A percentile compares a stretch with the other conserved stretches of the same genome.
phyloP scores from a whole-genome alignment of 352 stramenopile species.

The Phytopythium litorale region DNA sequence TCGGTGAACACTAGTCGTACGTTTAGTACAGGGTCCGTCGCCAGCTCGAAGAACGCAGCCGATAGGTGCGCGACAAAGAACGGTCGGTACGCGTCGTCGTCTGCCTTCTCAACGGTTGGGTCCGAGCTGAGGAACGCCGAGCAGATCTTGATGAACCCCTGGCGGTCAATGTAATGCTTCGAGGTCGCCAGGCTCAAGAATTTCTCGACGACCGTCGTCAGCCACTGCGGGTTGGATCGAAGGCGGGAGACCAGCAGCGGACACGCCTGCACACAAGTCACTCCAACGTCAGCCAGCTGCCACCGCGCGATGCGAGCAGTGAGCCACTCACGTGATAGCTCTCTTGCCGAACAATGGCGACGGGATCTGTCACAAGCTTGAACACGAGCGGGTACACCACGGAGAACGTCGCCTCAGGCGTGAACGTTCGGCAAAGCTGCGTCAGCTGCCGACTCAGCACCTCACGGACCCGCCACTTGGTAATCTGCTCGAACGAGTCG shows the following conservation, averaged over 20 bases:
- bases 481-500: slow-evolving; percentile 57
- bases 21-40: slow-evolving; percentile 64
- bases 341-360: slow-evolving; percentile 66
- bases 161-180: slow-evolving; percentile 54
- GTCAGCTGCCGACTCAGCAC: slow-evolving; percentile 72
- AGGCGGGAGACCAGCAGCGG: slow-evolving; percentile 57
- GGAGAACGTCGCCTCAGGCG: slow-evolving; percentile 58
- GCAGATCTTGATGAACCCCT: slow-evolving; percentile 68
- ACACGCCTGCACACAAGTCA: slow-evolving; percentile 36
- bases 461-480: slow-evolving; percentile 84
- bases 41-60: slow-evolving; percentile 51
- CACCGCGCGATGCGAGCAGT: not conserved
- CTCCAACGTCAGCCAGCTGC: slow-evolving; percentile 3
- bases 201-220: slow-evolving; percentile 38
- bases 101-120: not conserved
- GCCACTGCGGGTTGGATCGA: slow-evolving; percentile 37
- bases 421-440: slow-evolving; percentile 71
- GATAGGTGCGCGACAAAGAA: slow-evolving; percentile 56
- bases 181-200: slow-evolving; percentile 53
- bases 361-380: slow-evolving; percentile 71
- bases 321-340: slow-evolving; percentile 45
- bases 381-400: slow-evolving; percentile 75
- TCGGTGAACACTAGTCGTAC: slow-evolving; percentile 63
- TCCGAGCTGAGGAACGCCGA: slow-evolving; percentile 38
- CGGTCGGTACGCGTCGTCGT: slow-evolving; percentile 10